Percentiles rank a stretch among this genome's conserved stretches.
These are phyloP conservation scores for Areca catechu DNA, from an alignment of 176 grass and related monocot genomes.

Conservation along the genomic window DNA sequence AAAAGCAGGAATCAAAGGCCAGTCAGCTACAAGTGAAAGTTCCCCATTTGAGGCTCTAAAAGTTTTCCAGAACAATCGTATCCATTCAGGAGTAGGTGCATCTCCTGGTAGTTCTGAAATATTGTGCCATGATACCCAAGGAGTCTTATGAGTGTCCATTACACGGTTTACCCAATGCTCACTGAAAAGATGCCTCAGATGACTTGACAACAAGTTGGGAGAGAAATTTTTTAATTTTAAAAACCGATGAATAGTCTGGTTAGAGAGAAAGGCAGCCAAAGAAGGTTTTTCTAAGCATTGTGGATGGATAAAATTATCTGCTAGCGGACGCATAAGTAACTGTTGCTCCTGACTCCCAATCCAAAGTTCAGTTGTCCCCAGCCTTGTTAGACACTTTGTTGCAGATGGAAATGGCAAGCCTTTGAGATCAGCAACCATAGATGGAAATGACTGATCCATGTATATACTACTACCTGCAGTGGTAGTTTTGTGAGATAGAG, in stretches of 20 bases:
- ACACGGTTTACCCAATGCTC: constrained; percentile 44
- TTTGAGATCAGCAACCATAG: constrained; percentile 60
- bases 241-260: constrained; percentile 62
- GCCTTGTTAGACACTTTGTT: constrained; percentile 55
- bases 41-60: constrained; percentile 62
- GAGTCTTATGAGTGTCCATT: constrained; percentile 21
- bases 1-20: constrained; percentile 94
- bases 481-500: constrained; percentile 35
- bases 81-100: constrained; percentile 71
- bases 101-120: constrained; percentile 31
- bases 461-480: constrained; percentile 38
- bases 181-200: constrained; percentile 71
- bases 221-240: constrained; percentile 70
- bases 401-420: constrained; percentile 80
- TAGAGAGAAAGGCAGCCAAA: constrained; percentile 57
- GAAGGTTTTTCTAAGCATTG: constrained; percentile 70
- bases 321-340: constrained; percentile 60
- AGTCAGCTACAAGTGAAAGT: constrained; percentile 66
- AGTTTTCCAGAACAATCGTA: constrained; percentile 79
- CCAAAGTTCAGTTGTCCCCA: constrained; percentile 82
- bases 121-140: constrained; percentile 77
- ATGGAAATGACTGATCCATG: constrained; percentile 34
- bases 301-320: constrained; percentile 78
- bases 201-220: constrained; percentile 55
- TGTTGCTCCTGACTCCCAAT: constrained; percentile 81